phyloP scores from a whole-genome alignment of 2,329 filamentous ascomycete species.

The Nigrospora oryzae region DNA sequence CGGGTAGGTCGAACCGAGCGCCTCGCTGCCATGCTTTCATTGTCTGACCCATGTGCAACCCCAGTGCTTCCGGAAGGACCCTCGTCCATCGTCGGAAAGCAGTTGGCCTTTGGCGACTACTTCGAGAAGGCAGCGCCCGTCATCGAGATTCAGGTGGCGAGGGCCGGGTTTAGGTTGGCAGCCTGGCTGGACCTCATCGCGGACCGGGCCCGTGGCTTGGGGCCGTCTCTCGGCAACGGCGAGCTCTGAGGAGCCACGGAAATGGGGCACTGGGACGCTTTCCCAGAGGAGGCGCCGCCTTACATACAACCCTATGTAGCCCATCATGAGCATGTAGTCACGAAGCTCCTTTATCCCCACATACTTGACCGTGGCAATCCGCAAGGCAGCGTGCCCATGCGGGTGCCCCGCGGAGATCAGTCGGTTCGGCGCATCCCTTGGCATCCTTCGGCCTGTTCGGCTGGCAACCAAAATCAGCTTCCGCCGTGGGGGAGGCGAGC shows the following conservation, averaged over 20 bases:
- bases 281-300: too few relatives aligned
- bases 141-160: slow-evolving; percentile 58
- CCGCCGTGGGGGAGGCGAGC: too few relatives aligned
- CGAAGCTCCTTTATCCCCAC: too few relatives aligned
- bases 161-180: slow-evolving; percentile 60
- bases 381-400: too few relatives aligned
- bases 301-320: too few relatives aligned
- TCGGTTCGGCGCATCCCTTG: too few relatives aligned
- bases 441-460: too few relatives aligned
- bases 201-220: slow-evolving; percentile 17
- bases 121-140: slow-evolving; percentile 55
- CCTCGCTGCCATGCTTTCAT: neutral
- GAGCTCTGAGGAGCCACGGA: slow-evolving; percentile 18
- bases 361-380: too few relatives aligned
- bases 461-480: too few relatives aligned
- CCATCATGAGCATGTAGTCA: too few relatives aligned
- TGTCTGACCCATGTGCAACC: neutral
- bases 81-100: slow-evolving; percentile 46
- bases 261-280: too few relatives aligned
- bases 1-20: slow-evolving; percentile 34
- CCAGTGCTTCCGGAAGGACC: slow-evolving; percentile 55
- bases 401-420: too few relatives aligned
- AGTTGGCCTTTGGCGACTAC: slow-evolving; percentile 51
- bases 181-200: slow-evolving; percentile 59
- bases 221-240: slow-evolving; percentile 9